Percentiles rank a stretch among this genome's conserved stretches.
These are phyloP conservation scores for Irpex sp. DNA, from an alignment of 1,284 basidiomycete species.

Conservation along the genomic window DNA sequence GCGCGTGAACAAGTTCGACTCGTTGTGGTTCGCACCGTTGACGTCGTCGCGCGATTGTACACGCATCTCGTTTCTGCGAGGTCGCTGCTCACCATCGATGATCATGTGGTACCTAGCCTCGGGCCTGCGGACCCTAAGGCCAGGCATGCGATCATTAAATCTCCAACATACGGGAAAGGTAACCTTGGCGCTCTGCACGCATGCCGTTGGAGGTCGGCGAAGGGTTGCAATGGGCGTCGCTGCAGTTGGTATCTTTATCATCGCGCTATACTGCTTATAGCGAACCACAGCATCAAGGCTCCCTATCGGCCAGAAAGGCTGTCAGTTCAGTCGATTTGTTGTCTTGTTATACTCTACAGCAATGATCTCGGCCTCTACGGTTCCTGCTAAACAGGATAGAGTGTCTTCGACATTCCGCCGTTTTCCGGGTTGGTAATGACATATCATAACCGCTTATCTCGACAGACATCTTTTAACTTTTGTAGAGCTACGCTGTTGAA, in stretches of 20 bases:
- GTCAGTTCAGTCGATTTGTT: background rate
- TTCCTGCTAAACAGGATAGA: background rate
- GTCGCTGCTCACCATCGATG: background rate
- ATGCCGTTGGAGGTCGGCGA: background rate
- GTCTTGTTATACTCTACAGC: background rate
- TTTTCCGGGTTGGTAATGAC: background rate
- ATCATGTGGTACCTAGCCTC: constrained; percentile 3
- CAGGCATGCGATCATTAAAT: background rate
- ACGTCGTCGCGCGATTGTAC: background rate
- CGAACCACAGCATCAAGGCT: background rate
- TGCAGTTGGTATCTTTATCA: background rate
- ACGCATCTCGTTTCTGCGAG: background rate
- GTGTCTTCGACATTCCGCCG: background rate
- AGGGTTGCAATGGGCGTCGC: background rate
- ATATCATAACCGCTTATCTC: background rate
- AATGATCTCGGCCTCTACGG: background rate
- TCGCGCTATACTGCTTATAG: constrained; percentile 2
- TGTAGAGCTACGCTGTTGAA: background rate
- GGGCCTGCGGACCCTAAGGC: background rate
- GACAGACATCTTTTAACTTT: background rate
- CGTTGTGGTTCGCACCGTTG: background rate
- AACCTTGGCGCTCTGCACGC: background rate
- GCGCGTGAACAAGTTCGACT: background rate
- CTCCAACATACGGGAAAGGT: background rate
- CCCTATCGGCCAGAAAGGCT: background rate